A percentile compares a stretch with the other conserved stretches of the same genome.
Evolutionary conservation across 2,329 filamentous ascomycete species (phyloP).

Genomic region (Falciphora oryzae): DNA sequence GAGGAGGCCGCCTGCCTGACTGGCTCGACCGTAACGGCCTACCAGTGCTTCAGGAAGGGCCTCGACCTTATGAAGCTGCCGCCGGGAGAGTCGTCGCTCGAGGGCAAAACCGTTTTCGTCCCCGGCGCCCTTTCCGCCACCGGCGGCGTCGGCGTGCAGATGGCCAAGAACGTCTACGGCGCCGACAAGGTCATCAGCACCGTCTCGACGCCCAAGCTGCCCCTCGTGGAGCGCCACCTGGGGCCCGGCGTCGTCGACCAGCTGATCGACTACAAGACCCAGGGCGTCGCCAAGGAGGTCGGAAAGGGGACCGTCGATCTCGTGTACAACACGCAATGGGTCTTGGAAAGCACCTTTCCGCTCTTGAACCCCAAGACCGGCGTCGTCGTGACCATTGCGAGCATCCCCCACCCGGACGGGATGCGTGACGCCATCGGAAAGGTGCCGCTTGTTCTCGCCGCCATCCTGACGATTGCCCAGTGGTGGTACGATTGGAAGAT

Average conservation of each 20-base stretch:
- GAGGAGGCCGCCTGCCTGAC: constrained; percentile 26
- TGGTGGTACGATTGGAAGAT: constrained; percentile 36
- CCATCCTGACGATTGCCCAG: constrained; percentile 24
- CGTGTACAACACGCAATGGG: constrained; percentile 41
- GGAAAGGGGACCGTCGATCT: constrained; percentile 41
- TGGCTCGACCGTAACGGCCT: constrained; percentile 34
- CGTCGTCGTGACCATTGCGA: constrained; percentile 35
- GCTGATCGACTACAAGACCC: constrained; percentile 44
- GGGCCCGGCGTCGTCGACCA: constrained; percentile 39
- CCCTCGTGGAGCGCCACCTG: constrained; percentile 34
- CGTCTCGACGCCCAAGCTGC: constrained; percentile 45
- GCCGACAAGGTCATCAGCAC: constrained; percentile 43
- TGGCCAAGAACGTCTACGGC: constrained; percentile 44
- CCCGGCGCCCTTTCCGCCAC: constrained; percentile 43
- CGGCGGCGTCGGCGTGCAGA: constrained; percentile 39
- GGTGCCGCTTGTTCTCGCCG: constrained; percentile 16
- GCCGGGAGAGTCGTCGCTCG: constrained; percentile 28
- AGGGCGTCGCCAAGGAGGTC: constrained; percentile 31
- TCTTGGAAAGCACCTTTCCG: constrained; percentile 31
- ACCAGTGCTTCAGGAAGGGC: constrained; percentile 36
- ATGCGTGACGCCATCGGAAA: constrained; percentile 26
- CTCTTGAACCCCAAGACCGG: constrained; percentile 32
- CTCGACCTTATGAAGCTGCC: constrained; percentile 28
- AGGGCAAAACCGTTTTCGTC: constrained; percentile 46
- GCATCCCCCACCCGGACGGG: constrained; percentile 27